Base-by-base conservation (phyloP, 2,329 filamentous ascomycete species). In the Orbilia ellipsospora region DNA sequence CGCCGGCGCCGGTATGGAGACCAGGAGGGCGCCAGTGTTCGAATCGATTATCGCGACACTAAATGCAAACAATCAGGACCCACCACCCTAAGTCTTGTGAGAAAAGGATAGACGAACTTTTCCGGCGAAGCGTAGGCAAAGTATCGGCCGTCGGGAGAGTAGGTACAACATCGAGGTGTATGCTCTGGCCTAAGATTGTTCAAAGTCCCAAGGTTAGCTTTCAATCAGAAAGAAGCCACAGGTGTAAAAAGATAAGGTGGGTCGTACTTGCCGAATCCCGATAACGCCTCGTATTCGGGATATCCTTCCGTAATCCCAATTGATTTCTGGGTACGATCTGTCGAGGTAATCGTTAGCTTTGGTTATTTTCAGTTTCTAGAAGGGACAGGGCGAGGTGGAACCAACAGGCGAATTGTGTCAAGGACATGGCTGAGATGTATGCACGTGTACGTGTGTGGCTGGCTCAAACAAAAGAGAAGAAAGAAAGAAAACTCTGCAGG, bases 141-240 rank as follows among this genome's bases (percentile, higher is more conserved):
- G 86, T 94, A 99, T 82, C 92, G 92, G 82, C 95, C 94, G 84
- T 95, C 96, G 73, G 93, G 92, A 78, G 95, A 98, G 86, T 99
- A 99, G 81, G 89, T 89, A 86, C 92, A 96, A 86, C 93, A 98
- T 83, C 95, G 91, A 81, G 96, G 88, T 85, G 94, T 97, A 82
- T 94, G 94, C 87, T 97, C 92, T 77, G 94, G 94, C 84, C 91
- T 93, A 80, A 74, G 60, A 45, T 59, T 4, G 18, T 20, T 45
- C 45, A 77, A 26, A 57, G 26, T 13, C 61, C 63, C 20, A 77
- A 52, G 77, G 76, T 78, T 51, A 77, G 40, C 79, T 62, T 20
- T n/a, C 13, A 16, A 59, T 48, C 48, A 54, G 40, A 18, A n/a
- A 36, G n/a, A 20, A 40, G 26, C 45, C 23, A 42, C 12, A 20